Evolutionary conservation across 805 yeast genomes (phyloP).

Genomic region (Myxozyma mucilagina): DNA sequence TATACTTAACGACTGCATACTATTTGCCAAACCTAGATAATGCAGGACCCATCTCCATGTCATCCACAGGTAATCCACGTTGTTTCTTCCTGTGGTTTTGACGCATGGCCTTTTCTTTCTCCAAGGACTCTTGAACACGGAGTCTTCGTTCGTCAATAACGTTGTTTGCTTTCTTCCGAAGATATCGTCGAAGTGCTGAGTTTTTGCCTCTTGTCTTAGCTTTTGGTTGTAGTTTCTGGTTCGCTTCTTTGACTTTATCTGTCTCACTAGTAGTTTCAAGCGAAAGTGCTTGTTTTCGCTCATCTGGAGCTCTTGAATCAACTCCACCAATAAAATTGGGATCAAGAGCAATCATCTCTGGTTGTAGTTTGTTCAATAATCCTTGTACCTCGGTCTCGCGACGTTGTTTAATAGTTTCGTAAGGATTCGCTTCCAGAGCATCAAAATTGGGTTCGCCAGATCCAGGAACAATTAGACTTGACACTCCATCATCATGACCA

Average conservation of each 20-base stretch:
- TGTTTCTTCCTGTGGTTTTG: constrained; percentile 48
- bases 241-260: constrained; percentile 45
- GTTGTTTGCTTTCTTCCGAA: constrained; percentile 81
- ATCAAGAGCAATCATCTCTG: constrained; percentile 90
- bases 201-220: constrained; percentile 78
- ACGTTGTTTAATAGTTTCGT: constrained; percentile 86
- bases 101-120: constrained; percentile 71
- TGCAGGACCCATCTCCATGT: constrained; percentile 29
- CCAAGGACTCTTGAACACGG: constrained; percentile 71
- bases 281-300: constrained; percentile 59
- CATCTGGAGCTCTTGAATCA: constrained; percentile 62
- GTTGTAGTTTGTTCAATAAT: constrained; percentile 80
- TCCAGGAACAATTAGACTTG: constrained; percentile 91
- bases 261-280: constrained; percentile 43
- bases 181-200: constrained; percentile 74
- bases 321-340: constrained; percentile 85
- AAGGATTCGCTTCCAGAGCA: constrained; percentile 90
- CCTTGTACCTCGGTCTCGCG: constrained; percentile 88
- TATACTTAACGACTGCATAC: neutral
- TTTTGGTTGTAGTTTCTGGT: constrained; percentile 56
- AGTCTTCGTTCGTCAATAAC: constrained; percentile 82
- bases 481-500: constrained; percentile 76
- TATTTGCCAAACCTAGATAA: constrained; percentile 25
- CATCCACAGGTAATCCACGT: constrained; percentile 42
- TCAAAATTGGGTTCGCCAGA: constrained; percentile 98